Evolutionary conservation across 352 stramenopile genomes (phyloP), one percentile per base, ranked within the genome.

Genomic region (Plasmopara muralis): DNA sequence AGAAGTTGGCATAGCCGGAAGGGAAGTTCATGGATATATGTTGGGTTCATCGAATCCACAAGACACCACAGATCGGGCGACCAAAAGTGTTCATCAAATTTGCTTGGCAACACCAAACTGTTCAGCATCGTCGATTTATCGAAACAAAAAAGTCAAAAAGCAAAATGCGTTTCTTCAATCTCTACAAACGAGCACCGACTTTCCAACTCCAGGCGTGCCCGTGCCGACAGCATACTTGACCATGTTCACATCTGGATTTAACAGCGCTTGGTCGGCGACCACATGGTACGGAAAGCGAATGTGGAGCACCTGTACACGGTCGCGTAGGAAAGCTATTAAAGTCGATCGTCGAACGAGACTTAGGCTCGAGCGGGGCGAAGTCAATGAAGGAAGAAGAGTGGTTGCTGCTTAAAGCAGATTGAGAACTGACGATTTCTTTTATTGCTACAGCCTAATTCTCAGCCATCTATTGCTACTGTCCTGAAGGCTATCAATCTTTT

Each of bases 121-220:
- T 8, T 20, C 41, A 47, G 6, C 25, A 47, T 15, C 2, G 41
- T 9, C 3, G 28, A 9, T 9, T 20, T 20, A 34, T 47, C 41
- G 20, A 47, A 47, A 9, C 34, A 47, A 34, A 34, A 33, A 2
- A 20, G 6, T 16, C 16, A 30, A 48, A 15, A 48, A 48, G 20
- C 28, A 48, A 15, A 20, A 48, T 25, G 1, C 43, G 43, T 9
- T 48, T 48, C 43, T 48, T 38, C 28, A 48, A 48, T 37, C 14
- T 48, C 28, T 25, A 48, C 43, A 48, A 37, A 47, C 2, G 20
- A 47, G 15, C 41, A 47, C 16, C 20, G 18, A 47, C n/a, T 45
- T 45, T 31, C 40, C 18, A 45, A 31, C 28, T 7, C 40, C 40
- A 45, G 40, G 40, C 40, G 40, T 45, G 18, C 40, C 40, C 15